These are phyloP conservation scores for Termitomyces sp. DNA, from an alignment of 768 basidiomycete genomes.

Conservation along the genomic window DNA sequence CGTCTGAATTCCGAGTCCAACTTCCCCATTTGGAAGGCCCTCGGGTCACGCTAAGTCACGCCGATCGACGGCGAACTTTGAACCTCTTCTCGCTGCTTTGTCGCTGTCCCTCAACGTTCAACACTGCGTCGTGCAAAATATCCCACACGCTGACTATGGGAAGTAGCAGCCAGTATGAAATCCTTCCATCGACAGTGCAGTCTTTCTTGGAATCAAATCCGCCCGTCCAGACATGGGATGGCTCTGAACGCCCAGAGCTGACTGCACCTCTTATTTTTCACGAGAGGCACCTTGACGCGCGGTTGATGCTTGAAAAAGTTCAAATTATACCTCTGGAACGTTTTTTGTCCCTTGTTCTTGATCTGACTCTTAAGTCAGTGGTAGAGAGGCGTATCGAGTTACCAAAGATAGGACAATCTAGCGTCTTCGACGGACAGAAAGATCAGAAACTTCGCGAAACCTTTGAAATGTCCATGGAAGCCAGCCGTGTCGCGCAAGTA, in stretches of 20 bases:
- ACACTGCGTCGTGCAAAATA: too few species aligned
- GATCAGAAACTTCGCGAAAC: background rate
- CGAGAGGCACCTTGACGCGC: background rate
- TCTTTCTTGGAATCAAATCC: background rate
- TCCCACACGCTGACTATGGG: background rate
- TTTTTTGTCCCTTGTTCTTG: background rate
- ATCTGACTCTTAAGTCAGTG: background rate
- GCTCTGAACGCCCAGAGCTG: background rate
- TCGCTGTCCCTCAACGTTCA: too few species aligned
- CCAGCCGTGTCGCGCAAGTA: background rate
- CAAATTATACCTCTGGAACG: background rate
- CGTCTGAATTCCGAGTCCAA: too few species aligned
- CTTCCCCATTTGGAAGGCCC: too few species aligned
- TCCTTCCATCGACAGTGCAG: background rate
- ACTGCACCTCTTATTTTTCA: background rate
- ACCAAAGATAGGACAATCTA: background rate
- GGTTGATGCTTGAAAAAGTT: background rate
- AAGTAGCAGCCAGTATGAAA: background rate
- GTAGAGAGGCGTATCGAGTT: background rate
- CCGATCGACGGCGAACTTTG: too few species aligned
- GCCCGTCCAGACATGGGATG: background rate
- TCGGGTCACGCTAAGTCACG: too few species aligned
- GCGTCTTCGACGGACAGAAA: background rate
- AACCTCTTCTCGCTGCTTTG: too few species aligned
- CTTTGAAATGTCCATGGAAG: background rate